Base-by-base conservation (phyloP, 2,329 filamentous ascomycete species). In the Eurotiales sp. region DNA sequence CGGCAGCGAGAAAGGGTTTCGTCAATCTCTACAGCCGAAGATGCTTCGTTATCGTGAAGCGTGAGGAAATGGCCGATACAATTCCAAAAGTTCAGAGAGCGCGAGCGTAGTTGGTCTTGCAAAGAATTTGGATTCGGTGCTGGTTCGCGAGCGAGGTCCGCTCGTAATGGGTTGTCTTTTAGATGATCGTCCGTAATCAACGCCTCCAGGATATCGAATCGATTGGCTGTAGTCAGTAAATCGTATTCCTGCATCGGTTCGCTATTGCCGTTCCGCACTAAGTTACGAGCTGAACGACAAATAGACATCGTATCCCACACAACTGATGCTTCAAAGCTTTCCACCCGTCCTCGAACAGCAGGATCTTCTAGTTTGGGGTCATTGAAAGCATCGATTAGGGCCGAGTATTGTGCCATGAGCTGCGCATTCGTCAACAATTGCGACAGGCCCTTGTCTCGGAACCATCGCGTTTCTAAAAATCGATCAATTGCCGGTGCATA, bases 381-480 rank as follows among this genome's bases (percentile, higher is more conserved):
- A 50, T 69, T 69, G 56, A 73, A 72, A 1, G 66, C 67, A 50
- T 72, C 68, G 37, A 90, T 76, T 58, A 91, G 85, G 14, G 81
- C 78, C 5, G 80, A 79, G 64, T 91, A 82, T 55, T 85, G 80
- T 47, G 84, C 81, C 59, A 86, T 75, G n/a, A 89, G 72, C 23
- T 74, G 71, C 23, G 76, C 71, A 63, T 87, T 78, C 30, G 68
- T 70, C 52, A 82, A 69, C 2, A 87, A 69, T 47, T 76, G 70
- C n/a, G 65, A 66, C 50, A 79, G 72, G 49, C 77, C 80, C 57
- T 76, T 76, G 32, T 71, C 72, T 22, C 74, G 81, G 71, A 89
- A 96, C 91, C 91, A 97, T 23, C 78, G 79, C 6, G 89, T 88
- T 67, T 96, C 91, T 56, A 95, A 80, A 56, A 93, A 85, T 45